Base-by-base conservation (phyloP, 2,329 filamentous ascomycete genomes). In the Ophiostoma perfectum region DNA sequence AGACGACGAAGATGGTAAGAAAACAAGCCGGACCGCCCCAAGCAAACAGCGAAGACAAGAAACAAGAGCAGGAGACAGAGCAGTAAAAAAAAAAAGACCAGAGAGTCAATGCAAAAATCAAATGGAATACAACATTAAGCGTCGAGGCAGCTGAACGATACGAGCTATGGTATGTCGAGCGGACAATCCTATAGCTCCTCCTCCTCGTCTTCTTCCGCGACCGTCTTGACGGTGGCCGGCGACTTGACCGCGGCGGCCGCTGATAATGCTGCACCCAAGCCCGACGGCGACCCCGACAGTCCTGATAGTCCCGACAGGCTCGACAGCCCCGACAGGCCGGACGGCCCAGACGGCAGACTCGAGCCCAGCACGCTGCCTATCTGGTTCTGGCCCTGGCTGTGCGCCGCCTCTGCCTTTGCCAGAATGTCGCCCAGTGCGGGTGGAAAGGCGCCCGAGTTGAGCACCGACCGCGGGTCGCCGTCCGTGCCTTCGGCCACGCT, bases 401-500 rank as follows among this genome's bases (percentile, higher is more conserved):
- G 73, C 70, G 74, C 74, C 70, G 75, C 75, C 75, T 77, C 75
- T 70, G 75, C 75, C 72, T 77, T 77, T 66, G 76, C 78, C 60
- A 81, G 75, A 66, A 81, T 77, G 72, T 81, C 79, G 41, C 79
- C 80, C 65, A 81, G 72, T 16, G 78, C 76, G 14, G 78, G 73
- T 38, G 78, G 78, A 70, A 80, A 79, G 18, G 74, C 75, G 16
- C 70, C 67, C 42, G 71, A 39, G 64, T 42, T 58, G 27, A 67
- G 63, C 36, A 73, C 68, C 8, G 75, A 75, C 42, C 75, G 74
- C 16, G 66, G 58, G 39, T 67, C 69, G 67, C 82, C 78, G 45
- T 72, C 70, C 67, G 82, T 78, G 52, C 80, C 77, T 7, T 80
- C 83, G 7, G 82, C 81, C 38, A 86, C 74, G 73, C 88, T 90